These are phyloP conservation scores for Dactylellina parvicollis DNA, from an alignment of 2,329 filamentous ascomycete species.

Conservation along the genomic window DNA sequence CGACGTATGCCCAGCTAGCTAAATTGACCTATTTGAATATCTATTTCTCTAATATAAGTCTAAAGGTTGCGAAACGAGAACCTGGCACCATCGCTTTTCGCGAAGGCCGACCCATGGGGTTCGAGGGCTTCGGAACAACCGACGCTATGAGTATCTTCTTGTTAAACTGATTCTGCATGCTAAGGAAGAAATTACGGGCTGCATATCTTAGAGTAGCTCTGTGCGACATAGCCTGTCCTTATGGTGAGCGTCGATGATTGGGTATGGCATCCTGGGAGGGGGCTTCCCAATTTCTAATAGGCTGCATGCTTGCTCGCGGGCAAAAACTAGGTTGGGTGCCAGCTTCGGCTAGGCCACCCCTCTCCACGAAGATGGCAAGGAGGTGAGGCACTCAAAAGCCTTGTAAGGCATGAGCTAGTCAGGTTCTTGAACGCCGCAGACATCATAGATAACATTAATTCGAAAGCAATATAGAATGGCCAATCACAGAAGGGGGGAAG, in stretches of 20 bases:
- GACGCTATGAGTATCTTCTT: background rate
- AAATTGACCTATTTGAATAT: background rate
- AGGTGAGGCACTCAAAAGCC: conserved; percentile 42
- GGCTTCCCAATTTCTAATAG: conserved; percentile 47
- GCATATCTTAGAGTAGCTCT: background rate
- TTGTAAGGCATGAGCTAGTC: conserved; percentile 52
- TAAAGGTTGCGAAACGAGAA: background rate
- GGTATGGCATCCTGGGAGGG: conserved; percentile 22
- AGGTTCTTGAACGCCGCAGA: conserved; percentile 35
- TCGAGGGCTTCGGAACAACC: background rate
- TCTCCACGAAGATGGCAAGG: conserved; percentile 39
- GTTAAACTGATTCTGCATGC: no score
- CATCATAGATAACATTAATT: conserved; percentile 45
- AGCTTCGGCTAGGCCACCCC: conserved; percentile 49
- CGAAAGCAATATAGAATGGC: conserved; percentile 25
- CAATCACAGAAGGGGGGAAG: conserved; percentile 35
- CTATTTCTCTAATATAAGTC: background rate
- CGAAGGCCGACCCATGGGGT: background rate
- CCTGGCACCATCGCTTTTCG: background rate
- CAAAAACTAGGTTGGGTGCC: conserved; percentile 50
- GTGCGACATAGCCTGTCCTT: conserved; percentile 15
- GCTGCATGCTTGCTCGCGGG: conserved; percentile 40
- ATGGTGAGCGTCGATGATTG: conserved; percentile 24
- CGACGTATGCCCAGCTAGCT: background rate
- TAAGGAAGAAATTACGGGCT: background rate